Evolutionary conservation across 176 grass and related monocot species (phyloP), one percentile per base, ranked within the genome.

Genomic region (Carex parvula): DNA sequence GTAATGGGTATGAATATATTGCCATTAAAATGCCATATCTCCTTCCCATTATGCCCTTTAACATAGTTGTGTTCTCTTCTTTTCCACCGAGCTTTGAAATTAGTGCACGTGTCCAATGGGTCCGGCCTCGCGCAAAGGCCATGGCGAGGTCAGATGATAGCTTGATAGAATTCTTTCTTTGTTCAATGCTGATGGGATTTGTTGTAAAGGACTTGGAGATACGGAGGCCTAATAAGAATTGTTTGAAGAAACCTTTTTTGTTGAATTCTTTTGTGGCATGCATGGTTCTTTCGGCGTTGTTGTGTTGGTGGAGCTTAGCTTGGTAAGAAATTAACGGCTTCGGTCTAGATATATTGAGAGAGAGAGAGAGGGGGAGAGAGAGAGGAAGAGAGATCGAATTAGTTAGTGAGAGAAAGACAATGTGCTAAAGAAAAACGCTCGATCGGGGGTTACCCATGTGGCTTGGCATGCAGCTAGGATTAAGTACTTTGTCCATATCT

Each of bases 151-250:
- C 37, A 39, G 37, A 39, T 3, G 74, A 94, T 53, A 63, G 30
- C 82, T 92, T 94, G 79, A 97, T 64, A 39, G 88, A 83, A 48
- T 56, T 77, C 90, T 82, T 92, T 83, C 94, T 85, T 35, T 90
- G 63, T 18, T 86, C 68, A 29, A 87, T 57, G 54, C 13, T 87
- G 79, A 82, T 92, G 82, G 59, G 29, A 20, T 32, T 44, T 44
- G 37, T 3, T 70, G 86, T 85, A 9, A 84, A 33, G 5, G 52
- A 64, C 0, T 70, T 73, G 65, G 53, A 52, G 15, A 22, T 60
- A 3, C 84, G 85, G 77, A 93, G 87, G 66, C 81, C 52, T n/a
- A 75, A 48, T 53, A 97, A 81, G 61, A 97, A 84, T 76, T 92
- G 89, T 86, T 75, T 86, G 82, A 94, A 79, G 44, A 95, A 24